Evolutionary conservation across 148 eudicot species (phyloP), one percentile per base, ranked within the genome.

Genomic region (Limonium bicolor): DNA sequence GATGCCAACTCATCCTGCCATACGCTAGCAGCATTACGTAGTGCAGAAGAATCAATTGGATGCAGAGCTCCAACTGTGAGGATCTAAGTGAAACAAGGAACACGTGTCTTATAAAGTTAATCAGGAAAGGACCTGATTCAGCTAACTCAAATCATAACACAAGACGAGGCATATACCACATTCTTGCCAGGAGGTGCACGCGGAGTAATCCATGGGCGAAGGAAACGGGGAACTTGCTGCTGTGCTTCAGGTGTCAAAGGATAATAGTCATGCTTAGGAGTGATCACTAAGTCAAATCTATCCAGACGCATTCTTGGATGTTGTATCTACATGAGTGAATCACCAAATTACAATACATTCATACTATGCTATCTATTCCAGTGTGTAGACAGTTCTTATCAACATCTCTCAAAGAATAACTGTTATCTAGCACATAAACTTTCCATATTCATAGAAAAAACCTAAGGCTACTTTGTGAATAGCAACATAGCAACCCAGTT

Each of bases 1-100:
- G 77, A 59, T 39, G 85, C 84, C 66, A 90, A 76, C 75, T 84
- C 97, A 44, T 90, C 80, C 51, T 90, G 97, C 97, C 97, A 90
- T 27, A 74, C 35, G 40, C 45, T 75, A 23, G 97, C 97, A 22
- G 87, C 95, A 73, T 63, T 65, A 23, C 95, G 68, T 11, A 90
- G 80, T 25, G 65, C 71, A 43, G 93, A 57, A 53, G 76, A 69
- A 66, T 90, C 97, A 66, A 78, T 40, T 59, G 77, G 93, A 75
- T 90, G 95, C 53, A 90, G 72, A 55, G 95, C 95, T 59, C 97
- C 95, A 38, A 78, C 67, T 14, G 97, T 90, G 27, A 75, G 93
- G 51, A 90, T 84, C 97, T 90, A 62, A 60, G 60, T 40, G 46
- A 27, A 27, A 16, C 12, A 38, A 29, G 43, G 25, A 40, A 39